Base-by-base conservation (phyloP, 2,329 filamentous ascomycete species). In the Botryotinia calthae region DNA sequence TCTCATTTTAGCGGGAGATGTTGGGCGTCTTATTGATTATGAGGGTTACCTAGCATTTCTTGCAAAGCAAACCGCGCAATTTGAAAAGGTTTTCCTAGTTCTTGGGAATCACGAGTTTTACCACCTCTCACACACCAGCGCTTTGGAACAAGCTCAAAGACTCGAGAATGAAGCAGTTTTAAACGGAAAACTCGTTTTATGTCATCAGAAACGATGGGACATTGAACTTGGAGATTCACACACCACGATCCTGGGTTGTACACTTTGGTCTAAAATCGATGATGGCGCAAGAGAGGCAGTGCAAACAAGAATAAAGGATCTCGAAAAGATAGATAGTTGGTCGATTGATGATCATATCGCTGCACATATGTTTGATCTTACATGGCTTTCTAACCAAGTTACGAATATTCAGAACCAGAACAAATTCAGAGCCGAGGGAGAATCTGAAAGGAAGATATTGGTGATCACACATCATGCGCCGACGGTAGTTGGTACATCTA, bases 61-160 rank as follows among this genome's bases (percentile, higher is more conserved):
- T 14, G 77, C 79, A 56, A 67, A 73, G 16, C 85, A 86, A 73
- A 81, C 86, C 5, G 70, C 62, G 1, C 79, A 81, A 12, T 86
- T 85, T 75, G 72, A 81, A 63, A 76, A 79, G 12, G 83, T 86
- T 34, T 83, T 86, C 72, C 81, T 84, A 51, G 76, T 86, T 0
- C 77, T 84, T 10, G 84, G 85, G 2, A 87, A 87, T 74, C 84
- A 86, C 75, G 85, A 87, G 75, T 82, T 85, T 3, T 85, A 84
- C 74, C 72, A 80, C 44, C 79, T 78, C 54, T 80, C 69, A 63
- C 82, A 81, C 80, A 28, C 44, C 3, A 74, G 77, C 2, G 78
- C 75, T 10, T 78, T 76, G 51, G 71, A 73, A 42, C 46, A 58
- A 63, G 73, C 73, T 1, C 67, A 16, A 65, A 71, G 69, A 28